Evolutionary conservation across 495 filamentous ascomycete genomes (phyloP).

Genomic region (Melanomma pulvis-pyrius): DNA sequence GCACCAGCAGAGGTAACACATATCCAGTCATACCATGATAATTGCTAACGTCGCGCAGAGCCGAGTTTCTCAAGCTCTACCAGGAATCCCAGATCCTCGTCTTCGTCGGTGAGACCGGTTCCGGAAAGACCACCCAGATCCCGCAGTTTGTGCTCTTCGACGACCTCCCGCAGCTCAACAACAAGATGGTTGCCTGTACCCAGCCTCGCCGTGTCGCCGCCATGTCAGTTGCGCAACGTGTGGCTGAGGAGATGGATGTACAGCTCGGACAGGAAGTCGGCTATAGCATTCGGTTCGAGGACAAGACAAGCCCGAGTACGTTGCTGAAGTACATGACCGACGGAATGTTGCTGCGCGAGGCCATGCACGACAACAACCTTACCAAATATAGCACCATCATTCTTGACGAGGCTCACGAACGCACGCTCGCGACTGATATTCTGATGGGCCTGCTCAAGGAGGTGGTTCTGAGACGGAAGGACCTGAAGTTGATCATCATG

Average conservation of each 20-base stretch:
- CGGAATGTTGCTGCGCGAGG: slow-evolving; percentile 96
- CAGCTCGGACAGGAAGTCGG: slow-evolving; percentile 92
- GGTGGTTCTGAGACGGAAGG: slow-evolving; percentile 73
- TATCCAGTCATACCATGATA: slow-evolving; percentile 4
- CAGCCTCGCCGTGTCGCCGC: slow-evolving; percentile 97
- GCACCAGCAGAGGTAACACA: slow-evolving; percentile 75
- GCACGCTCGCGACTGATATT: slow-evolving; percentile 92
- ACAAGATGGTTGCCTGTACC: slow-evolving; percentile 94
- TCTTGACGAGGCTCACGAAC: slow-evolving; percentile 96
- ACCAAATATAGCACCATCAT: slow-evolving; percentile 96
- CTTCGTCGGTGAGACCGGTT: slow-evolving; percentile 98
- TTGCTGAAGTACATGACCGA: slow-evolving; percentile 99
- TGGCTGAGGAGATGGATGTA: slow-evolving; percentile 95
- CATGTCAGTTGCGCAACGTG: slow-evolving; percentile 99
- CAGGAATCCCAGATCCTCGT: slow-evolving; percentile 93
- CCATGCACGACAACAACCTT: slow-evolving; percentile 94
- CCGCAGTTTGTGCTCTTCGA: slow-evolving; percentile 98
- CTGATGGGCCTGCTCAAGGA: slow-evolving; percentile 94
- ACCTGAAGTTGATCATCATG: slow-evolving; percentile 98
- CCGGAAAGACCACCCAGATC: slow-evolving; percentile 98
- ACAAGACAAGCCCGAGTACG: slow-evolving; percentile 87
- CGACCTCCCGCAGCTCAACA: slow-evolving; percentile 81
- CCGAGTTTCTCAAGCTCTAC: slow-evolving; percentile 91
- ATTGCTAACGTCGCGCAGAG: slow-evolving; percentile 51
- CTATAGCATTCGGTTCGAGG: slow-evolving; percentile 99